Base-by-base conservation (phyloP, 352 stramenopile genomes). In the Phytophthora podocarpi region DNA sequence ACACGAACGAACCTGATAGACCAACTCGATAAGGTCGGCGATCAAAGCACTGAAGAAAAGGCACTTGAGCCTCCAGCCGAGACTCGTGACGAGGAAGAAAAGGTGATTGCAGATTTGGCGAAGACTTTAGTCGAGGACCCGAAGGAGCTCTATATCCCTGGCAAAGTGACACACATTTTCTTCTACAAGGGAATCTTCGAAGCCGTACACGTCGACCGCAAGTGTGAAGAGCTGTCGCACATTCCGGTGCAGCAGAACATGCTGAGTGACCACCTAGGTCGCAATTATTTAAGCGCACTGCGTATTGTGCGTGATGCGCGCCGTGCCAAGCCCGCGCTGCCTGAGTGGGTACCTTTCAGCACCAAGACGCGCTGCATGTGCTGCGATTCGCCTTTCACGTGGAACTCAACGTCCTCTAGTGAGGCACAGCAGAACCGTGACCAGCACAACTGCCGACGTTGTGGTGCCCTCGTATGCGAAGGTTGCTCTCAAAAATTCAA, bases 371-470 rank as follows among this genome's bases (percentile, higher is more conserved):
- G 83, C 12, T 96, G 87, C 70, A 91, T 93, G 88, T 93, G 84
- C 70, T 96, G 88, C 59, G 86, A 95, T 59, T 85, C 78, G 18
- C 85, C 85, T 16, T 96, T 96, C 59, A 96, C 88, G 40, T 96
- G 88, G 88, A 94, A 94, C 59, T 93, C 85, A 62, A 96, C 87
- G 48, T 95, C 85, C n/a, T 87, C 74, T 18, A 95, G 86, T 46
- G 85, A 97, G 46, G 88, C 90, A 2, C 90, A 97, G 63, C 80
- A 91, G 48, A 93, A 94, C 43, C 81, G 82, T 27, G 90, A 97
- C 67, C 89, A 96, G 67, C 88, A 97, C 73, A 96, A 96, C 55
- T 97, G 90, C 66, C 74, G 86, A 49, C 85, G 78, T 21, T 96
- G 87, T 48, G 87, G 87, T 13, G 82, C 72, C 36, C 73, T 96